Percentiles rank a stretch among this genome's conserved stretches.
Evolutionary conservation across 192 early-diverging fungal species (phyloP).

Genomic region (Linnemannia elongata): DNA sequence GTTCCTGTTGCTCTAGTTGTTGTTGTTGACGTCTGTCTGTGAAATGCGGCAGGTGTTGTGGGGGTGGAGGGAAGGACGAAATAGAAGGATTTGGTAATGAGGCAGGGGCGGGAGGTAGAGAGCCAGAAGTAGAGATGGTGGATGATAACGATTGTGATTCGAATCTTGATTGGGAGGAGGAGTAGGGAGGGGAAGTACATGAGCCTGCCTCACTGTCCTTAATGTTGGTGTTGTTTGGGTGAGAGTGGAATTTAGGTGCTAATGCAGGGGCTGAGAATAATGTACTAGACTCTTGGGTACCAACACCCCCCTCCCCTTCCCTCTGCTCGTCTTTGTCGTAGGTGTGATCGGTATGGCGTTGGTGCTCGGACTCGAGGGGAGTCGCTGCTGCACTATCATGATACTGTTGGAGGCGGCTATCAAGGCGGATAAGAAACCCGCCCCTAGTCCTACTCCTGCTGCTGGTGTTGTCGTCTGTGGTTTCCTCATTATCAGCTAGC

Average conservation of each 20-base stretch:
- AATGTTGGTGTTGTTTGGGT: background rate
- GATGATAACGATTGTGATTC: background rate
- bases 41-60: background rate
- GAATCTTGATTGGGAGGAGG: slow-evolving; percentile 5
- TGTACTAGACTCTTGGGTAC: background rate
- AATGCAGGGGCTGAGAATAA: background rate
- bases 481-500: background rate
- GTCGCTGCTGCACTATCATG: background rate
- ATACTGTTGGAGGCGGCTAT: background rate
- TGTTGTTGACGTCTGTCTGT: background rate
- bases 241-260: background rate
- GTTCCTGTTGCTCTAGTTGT: background rate
- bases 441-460: background rate
- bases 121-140: background rate
- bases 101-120: too few species aligned
- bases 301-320: background rate
- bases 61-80: background rate
- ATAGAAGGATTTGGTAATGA: too few species aligned
- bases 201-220: background rate
- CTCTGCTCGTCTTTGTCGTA: background rate
- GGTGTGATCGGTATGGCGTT: background rate
- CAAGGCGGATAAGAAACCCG: slow-evolving; percentile 1
- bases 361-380: background rate
- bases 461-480: background rate
- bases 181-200: background rate